Percentiles rank a stretch among this genome's conserved stretches.
These are phyloP conservation scores for Acrocalymma vagum DNA, from an alignment of 2,329 filamentous ascomycete genomes.

Conservation along the genomic window DNA sequence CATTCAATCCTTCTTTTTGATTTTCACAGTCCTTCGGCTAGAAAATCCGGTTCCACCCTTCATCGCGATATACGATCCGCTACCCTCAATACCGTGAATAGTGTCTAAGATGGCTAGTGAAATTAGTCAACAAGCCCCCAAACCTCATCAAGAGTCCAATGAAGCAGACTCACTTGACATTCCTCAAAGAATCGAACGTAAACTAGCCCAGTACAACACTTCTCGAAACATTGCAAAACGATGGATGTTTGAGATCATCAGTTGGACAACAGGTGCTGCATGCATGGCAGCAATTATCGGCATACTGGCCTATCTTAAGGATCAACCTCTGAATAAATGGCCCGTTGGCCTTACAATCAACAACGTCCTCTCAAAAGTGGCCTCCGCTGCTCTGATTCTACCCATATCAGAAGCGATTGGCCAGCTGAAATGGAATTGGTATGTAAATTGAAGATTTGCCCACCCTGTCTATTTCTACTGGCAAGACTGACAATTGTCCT, in stretches of 20 bases:
- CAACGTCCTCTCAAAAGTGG: conserved; percentile 32
- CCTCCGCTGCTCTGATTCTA: conserved; percentile 32
- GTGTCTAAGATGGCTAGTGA: no score
- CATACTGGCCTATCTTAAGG: conserved; percentile 37
- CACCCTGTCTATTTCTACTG: no score
- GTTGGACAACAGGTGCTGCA: conserved; percentile 36
- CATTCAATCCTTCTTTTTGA: no score
- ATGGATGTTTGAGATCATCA: conserved; percentile 42
- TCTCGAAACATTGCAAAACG: conserved; percentile 26
- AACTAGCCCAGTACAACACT: conserved; percentile 29
- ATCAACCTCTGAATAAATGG: conserved; percentile 39
- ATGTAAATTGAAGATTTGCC: no score
- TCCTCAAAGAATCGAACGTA: conserved; percentile 27
- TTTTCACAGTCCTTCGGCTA: no score
- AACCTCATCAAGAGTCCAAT: no score
- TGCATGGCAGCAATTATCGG: conserved; percentile 47
- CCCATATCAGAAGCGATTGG: conserved; percentile 39
- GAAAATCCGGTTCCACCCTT: no score
- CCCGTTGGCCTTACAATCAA: conserved; percentile 32
- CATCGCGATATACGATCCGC: no score
- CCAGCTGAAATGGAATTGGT: conserved; percentile 44
- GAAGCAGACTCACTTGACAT: conserved; percentile 24
- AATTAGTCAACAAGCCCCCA: no score
- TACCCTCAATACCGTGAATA: no score
- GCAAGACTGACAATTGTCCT: no score